Base-by-base conservation (phyloP, 2,329 filamentous ascomycete species). In the Beauveria asiatica region DNA sequence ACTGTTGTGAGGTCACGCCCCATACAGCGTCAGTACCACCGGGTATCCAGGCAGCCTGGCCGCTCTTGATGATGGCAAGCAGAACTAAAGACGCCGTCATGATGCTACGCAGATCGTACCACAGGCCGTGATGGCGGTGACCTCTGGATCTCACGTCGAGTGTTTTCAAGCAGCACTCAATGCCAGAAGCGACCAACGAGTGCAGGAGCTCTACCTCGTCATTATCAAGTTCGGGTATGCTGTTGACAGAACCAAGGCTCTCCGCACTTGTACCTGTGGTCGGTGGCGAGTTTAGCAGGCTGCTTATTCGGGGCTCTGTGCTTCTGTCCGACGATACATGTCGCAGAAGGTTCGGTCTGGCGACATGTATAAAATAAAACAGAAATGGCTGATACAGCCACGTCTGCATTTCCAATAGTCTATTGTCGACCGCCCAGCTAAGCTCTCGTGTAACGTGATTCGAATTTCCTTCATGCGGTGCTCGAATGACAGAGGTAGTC, bases 91-190 rank as follows among this genome's bases (percentile, higher is more conserved):
- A 60, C 13, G 64, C 61, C 10, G 61, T 63, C 61, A 66, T 66
- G 42, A 65, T 61, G 41, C 63, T 64, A 2, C 67, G 65, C 37
- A 65, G 50, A 19, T 64, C 64, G 27, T 64, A 70, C 67, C 68
- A 70, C 0, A 66, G 64, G 2, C 67, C 68, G 39, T 70, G 67
- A 44, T 68, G 67, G 10, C 67, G 58, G 52, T 68, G 63, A 50
- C 64, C 54, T 27, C 62, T 57, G 37, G 62, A n/a, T 42, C 67
- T 56, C 50, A 64, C 50, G 57, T 67, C 64, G 11, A 67, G 64
- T 2, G 64, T 66, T 50, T 67, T 66, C 23, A 67, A 56, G 25
- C 60, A 65, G 60, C 64, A 67, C 16, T 66, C 64, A 30, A 65
- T 63, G n/a, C 63, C 64, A 3, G 64, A 63, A 8, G 52, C 23